phyloP scores from a whole-genome alignment of 768 basidiomycete species.

The Agaricus subrufescens region DNA sequence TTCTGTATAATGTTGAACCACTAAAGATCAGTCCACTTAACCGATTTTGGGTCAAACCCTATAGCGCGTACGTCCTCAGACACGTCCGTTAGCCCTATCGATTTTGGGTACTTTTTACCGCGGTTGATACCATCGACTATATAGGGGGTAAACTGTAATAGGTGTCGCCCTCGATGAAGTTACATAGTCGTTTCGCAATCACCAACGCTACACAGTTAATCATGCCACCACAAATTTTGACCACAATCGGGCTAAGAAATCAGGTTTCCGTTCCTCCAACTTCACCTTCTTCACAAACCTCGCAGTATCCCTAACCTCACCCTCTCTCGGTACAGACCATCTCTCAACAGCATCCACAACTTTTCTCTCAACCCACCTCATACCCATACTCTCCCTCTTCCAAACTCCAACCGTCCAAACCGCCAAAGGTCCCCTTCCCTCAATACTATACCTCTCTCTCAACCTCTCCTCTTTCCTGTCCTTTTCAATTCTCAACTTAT shows the following conservation, averaged over 20 bases:
- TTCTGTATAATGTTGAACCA: no score
- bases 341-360: constrained; percentile 43
- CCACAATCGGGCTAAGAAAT: neutral
- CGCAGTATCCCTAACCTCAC: constrained; percentile 16
- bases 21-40: no score
- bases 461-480: neutral
- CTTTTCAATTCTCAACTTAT: constrained; percentile 6
- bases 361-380: constrained; percentile 56
- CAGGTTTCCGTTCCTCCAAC: neutral
- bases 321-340: constrained; percentile 28
- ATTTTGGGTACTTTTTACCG: no score
- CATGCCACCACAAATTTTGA: neutral
- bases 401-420: constrained; percentile 72
- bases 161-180: no score
- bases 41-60: no score
- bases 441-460: constrained; percentile 4
- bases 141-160: no score
- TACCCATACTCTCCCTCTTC: constrained; percentile 54
- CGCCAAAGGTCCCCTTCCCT: constrained; percentile 46
- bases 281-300: constrained; percentile 24
- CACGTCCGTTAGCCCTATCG: no score
- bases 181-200: neutral
- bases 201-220: neutral
- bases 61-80: no score
- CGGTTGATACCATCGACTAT: no score